A percentile compares a stretch with the other conserved stretches of the same genome.
These are phyloP conservation scores for Penicillium nordicum DNA, from an alignment of 2,329 filamentous ascomycete genomes.

Conservation along the genomic window DNA sequence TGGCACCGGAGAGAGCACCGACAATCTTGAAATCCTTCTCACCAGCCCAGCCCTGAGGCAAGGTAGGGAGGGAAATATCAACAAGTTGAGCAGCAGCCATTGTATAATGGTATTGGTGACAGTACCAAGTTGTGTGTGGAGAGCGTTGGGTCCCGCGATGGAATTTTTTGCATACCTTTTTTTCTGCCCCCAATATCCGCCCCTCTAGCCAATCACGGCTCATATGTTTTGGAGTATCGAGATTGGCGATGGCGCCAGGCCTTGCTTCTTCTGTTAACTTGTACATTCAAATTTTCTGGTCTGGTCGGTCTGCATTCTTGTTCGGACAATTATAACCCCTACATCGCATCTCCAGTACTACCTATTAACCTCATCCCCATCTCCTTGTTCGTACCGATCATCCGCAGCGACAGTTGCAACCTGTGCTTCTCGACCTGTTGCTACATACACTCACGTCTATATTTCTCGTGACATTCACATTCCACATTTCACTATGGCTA, in stretches of 20 bases:
- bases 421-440: neutral
- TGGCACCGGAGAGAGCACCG: constrained; percentile 70
- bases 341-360: neutral
- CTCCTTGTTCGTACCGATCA: neutral
- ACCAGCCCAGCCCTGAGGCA: constrained; percentile 73
- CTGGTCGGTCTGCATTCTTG: neutral
- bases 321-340: neutral
- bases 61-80: constrained; percentile 59
- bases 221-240: constrained; percentile 24
- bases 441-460: neutral
- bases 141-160: constrained; percentile 18
- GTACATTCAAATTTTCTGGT: neutral
- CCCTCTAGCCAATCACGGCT: constrained; percentile 26
- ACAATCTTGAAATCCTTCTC: constrained; percentile 91
- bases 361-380: neutral
- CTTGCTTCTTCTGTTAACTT: neutral
- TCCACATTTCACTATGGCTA: constrained; percentile 19
- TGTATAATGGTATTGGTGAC: constrained; percentile 23
- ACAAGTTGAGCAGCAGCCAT: constrained; percentile 61
- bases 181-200: constrained; percentile 36
- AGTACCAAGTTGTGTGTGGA: constrained; percentile 16
- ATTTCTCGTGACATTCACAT: neutral
- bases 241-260: neutral
- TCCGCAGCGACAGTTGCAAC: neutral
- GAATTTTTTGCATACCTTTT: constrained; percentile 32